phyloP scores from a whole-genome alignment of 805 yeast genomes.

The Wickerhamia fluorescens region DNA sequence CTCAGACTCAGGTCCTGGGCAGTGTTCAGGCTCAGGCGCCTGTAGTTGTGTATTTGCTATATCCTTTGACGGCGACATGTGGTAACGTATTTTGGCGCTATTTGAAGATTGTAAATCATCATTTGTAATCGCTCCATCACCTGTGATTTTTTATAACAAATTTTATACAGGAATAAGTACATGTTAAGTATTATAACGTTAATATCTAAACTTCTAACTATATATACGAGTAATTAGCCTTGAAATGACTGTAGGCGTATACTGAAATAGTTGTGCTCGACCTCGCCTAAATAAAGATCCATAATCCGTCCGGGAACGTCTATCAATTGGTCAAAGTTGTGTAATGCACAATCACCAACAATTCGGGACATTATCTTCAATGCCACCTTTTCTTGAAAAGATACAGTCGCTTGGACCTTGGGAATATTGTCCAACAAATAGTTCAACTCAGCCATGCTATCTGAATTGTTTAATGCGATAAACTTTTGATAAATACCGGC shows the following conservation, averaged over 20 bases:
- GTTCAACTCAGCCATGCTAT: constrained; percentile 18
- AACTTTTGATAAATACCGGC: constrained; percentile 53
- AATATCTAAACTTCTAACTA: too few relatives aligned
- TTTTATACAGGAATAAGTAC: too few relatives aligned
- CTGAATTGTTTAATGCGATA: constrained; percentile 23
- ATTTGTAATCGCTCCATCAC: too few relatives aligned
- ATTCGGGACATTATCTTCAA: constrained; percentile 45
- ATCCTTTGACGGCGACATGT: constrained; percentile 5
- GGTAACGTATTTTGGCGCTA: background rate
- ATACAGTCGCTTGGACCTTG: constrained; percentile 21
- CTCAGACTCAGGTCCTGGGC: constrained; percentile 97
- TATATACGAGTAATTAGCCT: too few relatives aligned
- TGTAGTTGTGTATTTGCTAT: constrained; percentile 15
- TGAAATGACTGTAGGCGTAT: too few relatives aligned
- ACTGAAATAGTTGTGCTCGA: constrained; percentile 15
- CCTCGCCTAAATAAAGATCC: constrained; percentile 13
- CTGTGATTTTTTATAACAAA: too few relatives aligned
- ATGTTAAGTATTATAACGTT: too few relatives aligned
- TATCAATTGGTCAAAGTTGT: constrained; percentile 1
- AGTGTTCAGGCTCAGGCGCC: constrained; percentile 91
- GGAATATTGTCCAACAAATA: constrained; percentile 42
- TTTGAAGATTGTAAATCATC: background rate
- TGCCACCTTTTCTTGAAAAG: constrained; percentile 21
- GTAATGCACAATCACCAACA: constrained; percentile 36
- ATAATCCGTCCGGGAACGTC: constrained; percentile 8